Evolutionary conservation across 805 yeast species (phyloP), one percentile per base, ranked within the genome.

Genomic region (Maudiozyma saulgeensis): DNA sequence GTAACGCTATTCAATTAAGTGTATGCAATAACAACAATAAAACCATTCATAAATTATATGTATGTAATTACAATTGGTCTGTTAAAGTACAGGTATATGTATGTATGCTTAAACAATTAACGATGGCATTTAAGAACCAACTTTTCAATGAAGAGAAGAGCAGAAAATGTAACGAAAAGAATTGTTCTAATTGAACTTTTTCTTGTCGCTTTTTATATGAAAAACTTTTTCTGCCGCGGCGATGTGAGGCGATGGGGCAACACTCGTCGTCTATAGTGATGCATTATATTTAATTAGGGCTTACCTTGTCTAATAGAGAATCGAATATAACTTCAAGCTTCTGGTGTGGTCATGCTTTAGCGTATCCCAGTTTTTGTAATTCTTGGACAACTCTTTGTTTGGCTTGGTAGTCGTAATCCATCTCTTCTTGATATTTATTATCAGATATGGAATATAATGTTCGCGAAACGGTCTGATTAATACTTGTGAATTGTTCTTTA

Each of bases 391-490:
- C 19, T 15, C 28, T 16, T 15, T 23, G 12, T 3, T 31, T 23
- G 5, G 51, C 51, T 11, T 39, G 42, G 12, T 25, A 21, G 12
- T 45, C 49, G 40, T 51, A 51, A 23, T 51, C 40, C 3, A 51
- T 35, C 8, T 21, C 9, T 2, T 32, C 28, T n/a, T 16, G 41
- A 41, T 51, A 51, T 13, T 23, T 31, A 21, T 48, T 49, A 13
- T 28, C 45, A 8, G 68, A 64, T 11, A 63, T 58, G 18, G 66
- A 65, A 60, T 87, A 86, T 18, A 84, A 62, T 41, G 68, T 67
- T 47, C 87, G 71, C 13, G 90, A 82, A 6, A 84, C 80, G 3
- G 66, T 67, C 66, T 77, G 78, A 64, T 86, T 86, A 48, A 85
- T 72, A 15, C 62, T 63, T 3, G 87, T 82, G 60, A 81, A 87